phyloP scores from a whole-genome alignment of 768 basidiomycete genomes.

The Tylopilus felleus region DNA sequence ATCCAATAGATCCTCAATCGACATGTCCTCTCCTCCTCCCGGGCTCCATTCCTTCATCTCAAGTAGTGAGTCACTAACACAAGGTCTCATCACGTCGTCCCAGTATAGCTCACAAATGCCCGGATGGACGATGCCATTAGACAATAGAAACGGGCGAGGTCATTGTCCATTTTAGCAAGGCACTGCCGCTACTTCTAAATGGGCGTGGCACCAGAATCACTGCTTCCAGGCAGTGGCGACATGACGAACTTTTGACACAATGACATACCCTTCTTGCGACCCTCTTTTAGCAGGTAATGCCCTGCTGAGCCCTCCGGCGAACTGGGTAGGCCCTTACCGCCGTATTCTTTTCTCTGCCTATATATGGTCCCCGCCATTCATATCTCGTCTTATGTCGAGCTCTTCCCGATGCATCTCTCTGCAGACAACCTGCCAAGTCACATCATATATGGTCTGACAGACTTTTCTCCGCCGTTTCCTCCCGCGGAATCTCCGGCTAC shows the following conservation, averaged over 20 bases:
- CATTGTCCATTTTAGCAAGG: not conserved
- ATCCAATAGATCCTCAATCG: slow-evolving; percentile 25
- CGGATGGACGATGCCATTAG: too few species aligned
- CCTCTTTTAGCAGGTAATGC: slow-evolving; percentile 15
- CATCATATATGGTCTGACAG: not conserved
- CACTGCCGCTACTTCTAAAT: slow-evolving; percentile 20
- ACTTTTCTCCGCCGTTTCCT: not conserved
- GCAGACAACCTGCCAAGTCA: slow-evolving; percentile 2
- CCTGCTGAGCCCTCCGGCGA: slow-evolving; percentile 20
- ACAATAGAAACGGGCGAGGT: not conserved
- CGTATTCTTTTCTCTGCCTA: slow-evolving; percentile 12
- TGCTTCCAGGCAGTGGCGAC: slow-evolving; percentile 5
- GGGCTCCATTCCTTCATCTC: not conserved
- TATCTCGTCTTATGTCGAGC: slow-evolving; percentile 3
- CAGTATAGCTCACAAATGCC: not conserved
- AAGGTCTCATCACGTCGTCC: not conserved
- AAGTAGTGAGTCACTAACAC: not conserved
- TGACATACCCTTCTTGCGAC: slow-evolving; percentile 10
- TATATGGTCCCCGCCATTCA: slow-evolving; percentile 20
- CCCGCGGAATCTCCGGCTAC: slow-evolving; percentile 4
- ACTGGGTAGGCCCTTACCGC: slow-evolving; percentile 17
- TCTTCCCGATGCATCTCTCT: slow-evolving; percentile 17
- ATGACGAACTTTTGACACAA: not conserved
- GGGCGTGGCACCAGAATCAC: not conserved
- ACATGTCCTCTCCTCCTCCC: not conserved